Evolutionary conservation across 73 alveolate genomes (phyloP).

Genomic region (Blepharisma japonicum): DNA sequence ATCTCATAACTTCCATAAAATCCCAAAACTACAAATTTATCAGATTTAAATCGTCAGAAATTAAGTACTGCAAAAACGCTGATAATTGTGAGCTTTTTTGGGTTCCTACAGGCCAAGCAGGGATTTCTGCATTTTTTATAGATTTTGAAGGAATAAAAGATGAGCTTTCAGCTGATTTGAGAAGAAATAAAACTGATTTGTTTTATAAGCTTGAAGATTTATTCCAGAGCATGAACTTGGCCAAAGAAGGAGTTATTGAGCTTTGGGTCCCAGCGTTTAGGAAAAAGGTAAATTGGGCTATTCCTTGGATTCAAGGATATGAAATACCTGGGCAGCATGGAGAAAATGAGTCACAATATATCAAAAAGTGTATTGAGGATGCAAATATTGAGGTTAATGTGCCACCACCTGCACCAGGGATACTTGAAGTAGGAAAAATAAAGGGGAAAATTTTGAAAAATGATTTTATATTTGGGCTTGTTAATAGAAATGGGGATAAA

Average conservation of each 20-base stretch:
- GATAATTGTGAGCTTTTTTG: background rate
- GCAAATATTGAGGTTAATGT: background rate
- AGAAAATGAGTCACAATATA: background rate
- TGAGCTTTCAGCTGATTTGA: background rate
- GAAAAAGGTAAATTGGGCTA: background rate
- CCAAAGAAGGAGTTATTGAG: background rate
- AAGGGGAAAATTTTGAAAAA: background rate
- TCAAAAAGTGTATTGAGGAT: background rate
- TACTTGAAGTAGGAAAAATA: background rate
- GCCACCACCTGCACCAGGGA: background rate
- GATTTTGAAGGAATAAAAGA: background rate
- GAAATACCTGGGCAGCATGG: slow-evolving; percentile 14
- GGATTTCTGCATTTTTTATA: slow-evolving; percentile 9
- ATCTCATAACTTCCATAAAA: background rate
- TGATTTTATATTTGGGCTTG: slow-evolving; percentile 19
- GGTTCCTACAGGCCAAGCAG: slow-evolving; percentile 11
- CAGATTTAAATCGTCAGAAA: background rate
- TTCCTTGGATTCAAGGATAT: slow-evolving; percentile 17
- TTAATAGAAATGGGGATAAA: slow-evolving; percentile 24
- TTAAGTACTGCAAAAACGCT: background rate
- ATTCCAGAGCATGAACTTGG: background rate
- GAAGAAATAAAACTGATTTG: background rate
- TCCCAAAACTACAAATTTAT: background rate
- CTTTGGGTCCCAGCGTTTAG: slow-evolving; percentile 3
- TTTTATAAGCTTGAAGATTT: background rate